Evolutionary conservation across 768 basidiomycete genomes (phyloP).

Genomic region (Mycena capillaripes): DNA sequence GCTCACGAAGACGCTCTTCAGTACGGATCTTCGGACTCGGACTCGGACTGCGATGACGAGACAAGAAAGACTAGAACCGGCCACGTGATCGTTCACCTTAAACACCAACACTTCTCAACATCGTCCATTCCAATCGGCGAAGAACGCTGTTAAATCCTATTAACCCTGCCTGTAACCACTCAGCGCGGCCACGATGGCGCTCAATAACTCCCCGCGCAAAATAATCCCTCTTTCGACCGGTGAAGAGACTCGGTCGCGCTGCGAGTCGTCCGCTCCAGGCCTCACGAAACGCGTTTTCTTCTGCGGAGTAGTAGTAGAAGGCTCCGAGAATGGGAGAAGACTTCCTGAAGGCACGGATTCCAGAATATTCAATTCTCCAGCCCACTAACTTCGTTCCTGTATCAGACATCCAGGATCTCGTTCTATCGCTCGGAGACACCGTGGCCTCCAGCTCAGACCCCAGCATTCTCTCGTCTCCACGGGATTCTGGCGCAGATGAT

Average conservation of each 20-base stretch:
- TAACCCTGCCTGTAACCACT: constrained; percentile 19
- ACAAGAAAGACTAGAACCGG: too few species aligned
- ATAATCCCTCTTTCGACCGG: constrained; percentile 79
- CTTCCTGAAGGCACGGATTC: constrained; percentile 72
- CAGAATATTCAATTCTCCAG: constrained; percentile 1
- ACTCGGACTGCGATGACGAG: too few species aligned
- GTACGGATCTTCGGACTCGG: too few species aligned
- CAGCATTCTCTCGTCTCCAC: constrained; percentile 59
- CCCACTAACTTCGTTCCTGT: constrained; percentile 29
- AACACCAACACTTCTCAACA: too few species aligned
- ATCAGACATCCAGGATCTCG: constrained; percentile 83
- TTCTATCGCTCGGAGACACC: constrained; percentile 81
- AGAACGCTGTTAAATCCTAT: constrained; percentile 21
- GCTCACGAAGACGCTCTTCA: too few species aligned
- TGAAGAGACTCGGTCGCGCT: constrained; percentile 66
- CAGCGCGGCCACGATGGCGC: constrained; percentile 66
- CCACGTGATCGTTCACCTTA: too few species aligned
- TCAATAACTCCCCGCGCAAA: constrained; percentile 81
- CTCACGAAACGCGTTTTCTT: constrained; percentile 88
- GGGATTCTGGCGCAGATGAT: constrained; percentile 53
- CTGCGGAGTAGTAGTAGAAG: constrained; percentile 92
- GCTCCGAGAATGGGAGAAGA: constrained; percentile 76
- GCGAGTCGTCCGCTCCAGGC: constrained; percentile 53
- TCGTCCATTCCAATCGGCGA: constrained; percentile 9
- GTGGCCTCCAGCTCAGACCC: constrained; percentile 64